Conservation (phyloP, 805 yeast species). For the Nakazawaea wickerhamii region DNA sequence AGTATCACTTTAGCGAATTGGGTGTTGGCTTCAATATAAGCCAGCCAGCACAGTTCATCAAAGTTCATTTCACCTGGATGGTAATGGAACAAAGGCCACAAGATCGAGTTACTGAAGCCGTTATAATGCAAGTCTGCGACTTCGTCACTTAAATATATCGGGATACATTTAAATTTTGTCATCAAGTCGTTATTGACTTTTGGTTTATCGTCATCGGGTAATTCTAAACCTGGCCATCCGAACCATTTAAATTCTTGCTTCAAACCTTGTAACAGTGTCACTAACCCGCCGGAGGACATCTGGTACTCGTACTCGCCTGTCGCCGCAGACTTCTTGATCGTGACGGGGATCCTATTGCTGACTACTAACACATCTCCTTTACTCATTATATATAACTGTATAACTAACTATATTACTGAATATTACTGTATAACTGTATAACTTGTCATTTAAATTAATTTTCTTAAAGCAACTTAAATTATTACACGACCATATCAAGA, state of each 20-base stretch:
- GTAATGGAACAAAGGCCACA: slow-evolving; percentile 98
- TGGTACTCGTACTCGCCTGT: slow-evolving; percentile 67
- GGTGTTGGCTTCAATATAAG: slow-evolving; percentile 88
- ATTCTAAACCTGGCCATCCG: slow-evolving; percentile 96
- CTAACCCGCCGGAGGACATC: slow-evolving; percentile 97
- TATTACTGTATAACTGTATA: too few relatives aligned
- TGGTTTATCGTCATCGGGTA: slow-evolving; percentile 70
- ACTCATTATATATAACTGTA: slow-evolving; percentile 1
- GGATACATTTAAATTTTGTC: slow-evolving; percentile 81
- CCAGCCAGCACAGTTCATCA: slow-evolving; percentile 97
- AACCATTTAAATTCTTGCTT: slow-evolving; percentile 93
- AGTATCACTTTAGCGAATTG: slow-evolving; percentile 74
- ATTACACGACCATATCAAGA: too few relatives aligned
- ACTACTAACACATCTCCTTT: slow-evolving; percentile 80
- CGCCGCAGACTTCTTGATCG: slow-evolving; percentile 58
- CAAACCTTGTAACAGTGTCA: slow-evolving; percentile 90
- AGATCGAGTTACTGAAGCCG: slow-evolving; percentile 88
- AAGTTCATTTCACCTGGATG: slow-evolving; percentile 99
- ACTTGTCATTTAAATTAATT: too few relatives aligned
- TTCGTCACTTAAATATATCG: slow-evolving; percentile 81
- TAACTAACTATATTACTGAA: too few relatives aligned
- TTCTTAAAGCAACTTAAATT: too few relatives aligned
- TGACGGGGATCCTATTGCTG: slow-evolving; percentile 92
- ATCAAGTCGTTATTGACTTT: slow-evolving; percentile 65
- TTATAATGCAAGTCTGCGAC: slow-evolving; percentile 95